Evolutionary conservation across 2,329 filamentous ascomycete genomes (phyloP).

Genomic region (Lasiodiplodia hormozganensis): DNA sequence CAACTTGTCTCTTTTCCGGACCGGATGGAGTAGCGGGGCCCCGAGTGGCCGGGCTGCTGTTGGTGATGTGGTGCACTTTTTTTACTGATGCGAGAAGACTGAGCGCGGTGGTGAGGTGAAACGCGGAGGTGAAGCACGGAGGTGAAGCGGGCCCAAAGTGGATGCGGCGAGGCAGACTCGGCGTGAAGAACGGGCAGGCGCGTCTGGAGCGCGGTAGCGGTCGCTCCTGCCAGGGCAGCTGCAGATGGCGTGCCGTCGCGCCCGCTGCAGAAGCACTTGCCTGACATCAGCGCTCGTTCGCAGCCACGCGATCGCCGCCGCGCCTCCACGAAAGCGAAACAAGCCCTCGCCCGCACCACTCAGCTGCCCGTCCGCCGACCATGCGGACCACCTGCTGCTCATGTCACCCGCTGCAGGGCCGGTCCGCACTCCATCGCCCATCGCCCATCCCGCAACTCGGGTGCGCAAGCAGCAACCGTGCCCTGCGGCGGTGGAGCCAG

Average conservation of each 20-base stretch:
- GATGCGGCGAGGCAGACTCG: slow-evolving; percentile 15
- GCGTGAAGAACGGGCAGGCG: too few species aligned
- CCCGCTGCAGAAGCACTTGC: slow-evolving; percentile 10
- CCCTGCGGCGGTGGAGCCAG: not conserved
- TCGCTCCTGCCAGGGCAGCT: slow-evolving; percentile 2
- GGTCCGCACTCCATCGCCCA: not conserved
- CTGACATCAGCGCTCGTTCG: slow-evolving; percentile 22
- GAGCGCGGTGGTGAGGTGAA: not conserved
- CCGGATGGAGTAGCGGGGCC: not conserved
- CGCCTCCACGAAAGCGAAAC: slow-evolving; percentile 10
- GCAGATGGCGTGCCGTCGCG: not conserved
- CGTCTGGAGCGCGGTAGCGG: too few species aligned
- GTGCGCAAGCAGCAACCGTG: not conserved
- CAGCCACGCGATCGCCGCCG: slow-evolving; percentile 8
- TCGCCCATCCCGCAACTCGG: not conserved
- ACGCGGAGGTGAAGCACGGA: slow-evolving; percentile 1
- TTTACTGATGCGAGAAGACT: not conserved
- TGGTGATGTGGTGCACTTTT: not conserved
- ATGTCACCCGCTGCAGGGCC: slow-evolving; percentile 20
- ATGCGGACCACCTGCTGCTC: slow-evolving; percentile 19
- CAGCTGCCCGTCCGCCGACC: slow-evolving; percentile 10
- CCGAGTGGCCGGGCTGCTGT: not conserved
- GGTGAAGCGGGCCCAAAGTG: not conserved
- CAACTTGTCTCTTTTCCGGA: not conserved
- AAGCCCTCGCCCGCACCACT: slow-evolving; percentile 1